Evolutionary conservation across 2,329 filamentous ascomycete genomes (phyloP), one percentile per base, ranked within the genome.

Genomic region (Xylariomycetidae sp.): DNA sequence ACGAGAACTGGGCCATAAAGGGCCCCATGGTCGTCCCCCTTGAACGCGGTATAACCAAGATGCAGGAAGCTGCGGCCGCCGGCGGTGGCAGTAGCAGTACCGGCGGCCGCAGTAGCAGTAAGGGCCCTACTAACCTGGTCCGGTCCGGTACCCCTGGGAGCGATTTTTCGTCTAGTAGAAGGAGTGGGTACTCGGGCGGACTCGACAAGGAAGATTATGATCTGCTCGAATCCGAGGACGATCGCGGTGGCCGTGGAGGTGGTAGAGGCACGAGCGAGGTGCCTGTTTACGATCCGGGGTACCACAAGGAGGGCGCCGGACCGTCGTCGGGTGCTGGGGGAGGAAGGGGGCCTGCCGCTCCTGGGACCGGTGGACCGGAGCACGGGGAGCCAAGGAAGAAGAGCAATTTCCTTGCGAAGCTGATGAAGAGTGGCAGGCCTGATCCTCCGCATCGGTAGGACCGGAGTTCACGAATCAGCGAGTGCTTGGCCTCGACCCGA

Each of bases 1-100:
- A 53, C 17, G 60, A 64, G 25, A 63, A 64, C 26, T 65, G 66
- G 42, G 63, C 65, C 18, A 52, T 62, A 12, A 69, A 67, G 43
- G 66, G 64, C 6, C 62, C 66, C 25, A 62, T 71, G 51, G 61
- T 72, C n/a, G 60, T 62, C 33, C 66, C 69, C 39, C 62, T 75
- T 19, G 64, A 69, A 35, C 59, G 63, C 31, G 66, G 66, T 6
- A 52, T 70, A 15, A 55, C 53, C n/a, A 66, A 67, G 48, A 63
- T 71, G 46, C 61, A 65, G 28, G 56, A 55, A 30, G 50, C 46
- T n/a, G 37, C 31, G 18, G 30, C 14, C 9, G 26, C 18, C 7
- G 27, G 16, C 5, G 8, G 16, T 9, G 20, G 27, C 8, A 15
- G 25, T 19, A 13, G 19, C 17, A 15, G 25, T 11, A 14, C 19